These are phyloP conservation scores for Kwoniella dendrophila DNA, from an alignment of 768 basidiomycete species.

Conservation along the genomic window DNA sequence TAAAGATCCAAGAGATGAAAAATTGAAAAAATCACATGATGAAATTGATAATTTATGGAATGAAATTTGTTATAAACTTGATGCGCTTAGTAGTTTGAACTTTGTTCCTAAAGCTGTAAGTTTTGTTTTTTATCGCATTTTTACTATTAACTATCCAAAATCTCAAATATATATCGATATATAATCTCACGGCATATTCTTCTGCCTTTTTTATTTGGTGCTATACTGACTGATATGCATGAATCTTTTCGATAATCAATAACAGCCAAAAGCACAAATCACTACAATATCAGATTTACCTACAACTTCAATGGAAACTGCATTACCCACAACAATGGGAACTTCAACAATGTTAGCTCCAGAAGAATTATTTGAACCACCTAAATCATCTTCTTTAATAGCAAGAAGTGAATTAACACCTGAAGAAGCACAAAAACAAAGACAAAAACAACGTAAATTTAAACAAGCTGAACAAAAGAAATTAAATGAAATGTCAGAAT, in stretches of 20 bases:
- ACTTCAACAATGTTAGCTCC: conserved; percentile 82
- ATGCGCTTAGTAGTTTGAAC: conserved; percentile 91
- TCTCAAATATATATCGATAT: too few species aligned
- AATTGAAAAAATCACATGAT: conserved; percentile 81
- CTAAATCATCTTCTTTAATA: conserved; percentile 61
- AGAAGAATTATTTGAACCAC: conserved; percentile 76
- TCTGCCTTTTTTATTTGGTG: too few species aligned
- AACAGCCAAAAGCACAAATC: conserved; percentile 84
- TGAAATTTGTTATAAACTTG: conserved; percentile 79
- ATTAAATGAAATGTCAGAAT: conserved; percentile 70
- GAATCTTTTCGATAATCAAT: background rate
- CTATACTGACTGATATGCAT: too few species aligned
- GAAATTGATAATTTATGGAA: conserved; percentile 85
- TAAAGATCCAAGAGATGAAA: conserved; percentile 81
- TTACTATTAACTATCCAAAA: too few species aligned
- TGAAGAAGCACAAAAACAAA: conserved; percentile 72
- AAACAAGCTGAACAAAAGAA: conserved; percentile 70
- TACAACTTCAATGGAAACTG: conserved; percentile 81
- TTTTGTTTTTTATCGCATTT: conserved; percentile 23
- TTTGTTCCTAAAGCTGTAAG: conserved; percentile 90
- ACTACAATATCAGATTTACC: conserved; percentile 79
- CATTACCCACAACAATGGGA: conserved; percentile 79
- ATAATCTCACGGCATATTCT: too few species aligned
- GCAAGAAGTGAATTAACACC: conserved; percentile 82
- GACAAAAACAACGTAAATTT: conserved; percentile 56